These are phyloP conservation scores for Rutstroemia sp. DNA, from an alignment of 2,329 filamentous ascomycete genomes.

Conservation along the genomic window DNA sequence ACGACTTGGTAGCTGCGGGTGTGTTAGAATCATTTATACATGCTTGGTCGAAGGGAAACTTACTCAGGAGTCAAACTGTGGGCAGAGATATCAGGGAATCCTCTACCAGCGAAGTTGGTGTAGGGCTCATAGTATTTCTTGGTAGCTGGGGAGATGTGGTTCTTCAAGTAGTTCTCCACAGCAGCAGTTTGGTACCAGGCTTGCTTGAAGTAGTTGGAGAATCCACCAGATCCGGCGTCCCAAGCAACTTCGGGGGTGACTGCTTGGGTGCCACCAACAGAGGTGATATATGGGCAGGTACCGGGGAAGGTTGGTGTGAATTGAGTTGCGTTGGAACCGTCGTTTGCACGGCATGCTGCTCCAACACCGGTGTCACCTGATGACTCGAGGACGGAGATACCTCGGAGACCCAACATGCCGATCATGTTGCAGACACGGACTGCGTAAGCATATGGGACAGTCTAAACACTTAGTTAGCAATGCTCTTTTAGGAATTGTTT, in stretches of 20 bases:
- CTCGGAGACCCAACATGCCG: conserved; percentile 44
- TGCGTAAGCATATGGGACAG: conserved; percentile 46
- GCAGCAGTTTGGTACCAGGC: conserved; percentile 39
- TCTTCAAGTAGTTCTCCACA: conserved; percentile 35
- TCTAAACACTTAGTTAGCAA: conserved; percentile 23
- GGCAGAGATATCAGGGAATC: conserved; percentile 43
- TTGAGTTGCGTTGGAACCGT: conserved; percentile 44
- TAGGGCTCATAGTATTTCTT: conserved; percentile 37
- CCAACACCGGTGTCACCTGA: conserved; percentile 45
- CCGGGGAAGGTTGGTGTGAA: conserved; percentile 50
- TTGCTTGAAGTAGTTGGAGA: conserved; percentile 42
- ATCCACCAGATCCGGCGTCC: conserved; percentile 44
- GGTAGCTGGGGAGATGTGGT: conserved; percentile 27
- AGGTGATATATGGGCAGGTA: conserved; percentile 31
- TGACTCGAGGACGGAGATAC: conserved; percentile 43
- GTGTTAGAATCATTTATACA: not conserved
- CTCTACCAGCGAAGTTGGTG: conserved; percentile 39
- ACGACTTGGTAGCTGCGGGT: conserved; percentile 12
- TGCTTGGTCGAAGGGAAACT: not conserved
- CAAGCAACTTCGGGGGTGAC: conserved; percentile 32
- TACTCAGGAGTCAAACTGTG: conserved; percentile 16
- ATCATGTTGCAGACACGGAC: conserved; percentile 45
- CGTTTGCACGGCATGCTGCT: conserved; percentile 43
- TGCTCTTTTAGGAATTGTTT: not conserved
- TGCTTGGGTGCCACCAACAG: conserved; percentile 22